Evolutionary conservation across 371 early-diverging fungal species (phyloP).

Genomic region (Mucor plumbeus): DNA sequence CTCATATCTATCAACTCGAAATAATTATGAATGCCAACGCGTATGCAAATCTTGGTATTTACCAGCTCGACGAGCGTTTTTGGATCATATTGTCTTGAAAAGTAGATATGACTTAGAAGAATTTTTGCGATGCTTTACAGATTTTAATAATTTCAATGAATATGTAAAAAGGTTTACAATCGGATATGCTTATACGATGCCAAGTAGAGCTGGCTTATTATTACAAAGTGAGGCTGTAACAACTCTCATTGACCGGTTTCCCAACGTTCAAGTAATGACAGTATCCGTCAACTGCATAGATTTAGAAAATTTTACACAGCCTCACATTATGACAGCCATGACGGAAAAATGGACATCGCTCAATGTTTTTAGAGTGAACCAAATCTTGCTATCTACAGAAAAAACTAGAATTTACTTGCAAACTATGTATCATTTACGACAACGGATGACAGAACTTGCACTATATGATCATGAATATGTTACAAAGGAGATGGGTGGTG

Average conservation of each 20-base stretch:
- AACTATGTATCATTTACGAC: slow-evolving; percentile 9
- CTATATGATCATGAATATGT: slow-evolving; percentile 15
- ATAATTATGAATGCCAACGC: slow-evolving; percentile 11
- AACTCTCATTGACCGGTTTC: slow-evolving; percentile 6
- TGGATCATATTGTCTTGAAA: slow-evolving; percentile 12
- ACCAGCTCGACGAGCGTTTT: slow-evolving; percentile 1
- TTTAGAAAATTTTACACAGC: slow-evolving; percentile 4
- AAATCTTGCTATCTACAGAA: slow-evolving; percentile 1
- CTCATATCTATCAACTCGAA: background rate
- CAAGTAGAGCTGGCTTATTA: slow-evolving; percentile 5
- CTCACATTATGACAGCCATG: slow-evolving; percentile 1
- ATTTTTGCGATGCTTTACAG: slow-evolving; percentile 11
- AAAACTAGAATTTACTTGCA: slow-evolving; percentile 12
- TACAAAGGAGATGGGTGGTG: slow-evolving; percentile 5
- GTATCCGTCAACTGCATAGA: slow-evolving; percentile 21
- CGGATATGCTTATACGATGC: slow-evolving; percentile 13
- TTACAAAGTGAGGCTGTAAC: background rate
- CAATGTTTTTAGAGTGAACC: slow-evolving; percentile 10
- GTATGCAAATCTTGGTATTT: slow-evolving; percentile 17
- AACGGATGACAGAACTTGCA: background rate
- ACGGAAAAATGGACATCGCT: background rate
- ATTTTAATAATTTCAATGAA: background rate
- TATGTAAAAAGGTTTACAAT: slow-evolving; percentile 4
- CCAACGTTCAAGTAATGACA: background rate
- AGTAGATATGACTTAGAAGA: slow-evolving; percentile 7